Percentiles rank a stretch among this genome's conserved stretches.
phyloP scores from a whole-genome alignment of 2,329 filamentous ascomycete species.

The Leptographium lundbergii region DNA sequence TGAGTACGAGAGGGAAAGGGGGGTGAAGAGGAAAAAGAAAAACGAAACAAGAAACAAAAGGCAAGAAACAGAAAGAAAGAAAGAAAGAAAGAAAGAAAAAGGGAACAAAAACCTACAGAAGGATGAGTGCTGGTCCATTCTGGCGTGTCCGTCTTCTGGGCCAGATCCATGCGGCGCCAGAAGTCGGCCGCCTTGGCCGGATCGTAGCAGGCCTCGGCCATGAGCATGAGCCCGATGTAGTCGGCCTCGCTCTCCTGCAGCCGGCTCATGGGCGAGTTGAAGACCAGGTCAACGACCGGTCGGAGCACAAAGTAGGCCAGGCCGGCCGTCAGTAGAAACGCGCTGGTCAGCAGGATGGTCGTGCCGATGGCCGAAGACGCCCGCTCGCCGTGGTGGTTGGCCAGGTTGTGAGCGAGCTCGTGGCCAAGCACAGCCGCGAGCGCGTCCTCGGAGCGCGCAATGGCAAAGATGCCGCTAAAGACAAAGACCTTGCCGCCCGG shows the following conservation, averaged over 20 bases:
- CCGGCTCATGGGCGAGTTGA: conserved; percentile 54
- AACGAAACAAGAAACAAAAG: neutral
- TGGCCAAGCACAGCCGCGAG: conserved; percentile 67
- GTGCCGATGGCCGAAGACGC: conserved; percentile 39
- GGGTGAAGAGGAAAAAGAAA: neutral
- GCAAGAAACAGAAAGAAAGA: too few species aligned
- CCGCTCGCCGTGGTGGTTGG: conserved; percentile 54
- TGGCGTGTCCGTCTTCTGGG: conserved; percentile 38
- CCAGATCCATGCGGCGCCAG: conserved; percentile 53
- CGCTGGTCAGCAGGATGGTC: conserved; percentile 35
- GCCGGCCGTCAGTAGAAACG: conserved; percentile 34
- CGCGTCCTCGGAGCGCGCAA: conserved; percentile 54
- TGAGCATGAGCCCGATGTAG: conserved; percentile 71
- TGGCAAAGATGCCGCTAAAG: conserved; percentile 56
- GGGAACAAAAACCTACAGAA: conserved; percentile 36
- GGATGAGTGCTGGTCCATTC: conserved; percentile 70
- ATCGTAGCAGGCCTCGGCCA: conserved; percentile 68
- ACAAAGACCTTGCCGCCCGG: conserved; percentile 74
- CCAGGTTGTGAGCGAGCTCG: conserved; percentile 67
- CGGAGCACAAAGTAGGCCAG: conserved; percentile 27
- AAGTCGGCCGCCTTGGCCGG: conserved; percentile 54
- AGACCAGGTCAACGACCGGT: conserved; percentile 47
- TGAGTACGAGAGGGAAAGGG: neutral
- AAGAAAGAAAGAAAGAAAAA: too few species aligned
- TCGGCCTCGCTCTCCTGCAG: conserved; percentile 68